phyloP scores from a whole-genome alignment of 164 flowering plant species.

The Aristolochia fimbriata region DNA sequence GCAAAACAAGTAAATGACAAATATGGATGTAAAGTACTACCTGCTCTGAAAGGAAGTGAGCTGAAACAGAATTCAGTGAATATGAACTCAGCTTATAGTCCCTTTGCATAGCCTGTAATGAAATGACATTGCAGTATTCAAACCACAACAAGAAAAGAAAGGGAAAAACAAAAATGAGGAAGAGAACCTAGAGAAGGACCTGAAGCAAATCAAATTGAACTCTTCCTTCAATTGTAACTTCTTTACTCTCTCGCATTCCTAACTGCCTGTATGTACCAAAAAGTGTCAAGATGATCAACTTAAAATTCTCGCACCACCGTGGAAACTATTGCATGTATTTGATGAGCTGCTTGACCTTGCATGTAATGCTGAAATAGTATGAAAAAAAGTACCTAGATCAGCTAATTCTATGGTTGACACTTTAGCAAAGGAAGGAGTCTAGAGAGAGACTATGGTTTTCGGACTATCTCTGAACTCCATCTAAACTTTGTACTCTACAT shows the following conservation, averaged over 20 bases:
- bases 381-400: too few species aligned
- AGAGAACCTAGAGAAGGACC: constrained; percentile 30
- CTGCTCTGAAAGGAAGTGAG: constrained; percentile 97
- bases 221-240: constrained; percentile 86
- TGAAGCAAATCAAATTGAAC: constrained; percentile 96
- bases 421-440: too few species aligned
- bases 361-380: too few species aligned
- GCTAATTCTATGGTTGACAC: too few species aligned
- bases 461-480: too few species aligned
- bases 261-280: constrained; percentile 46
- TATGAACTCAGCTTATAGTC: constrained; percentile 95
- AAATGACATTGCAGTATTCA: constrained; percentile 2
- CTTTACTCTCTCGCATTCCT: constrained; percentile 96
- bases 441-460: too few species aligned
- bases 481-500: too few species aligned
- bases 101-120: constrained; percentile 72
- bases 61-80: constrained; percentile 95
- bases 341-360: too few species aligned
- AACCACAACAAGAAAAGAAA: background rate
- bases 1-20: background rate
- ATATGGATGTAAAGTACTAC: constrained; percentile 17
- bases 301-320: too few species aligned
- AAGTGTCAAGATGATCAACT: background rate
- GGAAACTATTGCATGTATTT: too few species aligned
- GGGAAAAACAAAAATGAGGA: background rate